Percentiles rank a stretch among this genome's conserved stretches.
These are phyloP conservation scores for Colletotrichum sp. DNA, from an alignment of 2,329 filamentous ascomycete species.

Conservation along the genomic window DNA sequence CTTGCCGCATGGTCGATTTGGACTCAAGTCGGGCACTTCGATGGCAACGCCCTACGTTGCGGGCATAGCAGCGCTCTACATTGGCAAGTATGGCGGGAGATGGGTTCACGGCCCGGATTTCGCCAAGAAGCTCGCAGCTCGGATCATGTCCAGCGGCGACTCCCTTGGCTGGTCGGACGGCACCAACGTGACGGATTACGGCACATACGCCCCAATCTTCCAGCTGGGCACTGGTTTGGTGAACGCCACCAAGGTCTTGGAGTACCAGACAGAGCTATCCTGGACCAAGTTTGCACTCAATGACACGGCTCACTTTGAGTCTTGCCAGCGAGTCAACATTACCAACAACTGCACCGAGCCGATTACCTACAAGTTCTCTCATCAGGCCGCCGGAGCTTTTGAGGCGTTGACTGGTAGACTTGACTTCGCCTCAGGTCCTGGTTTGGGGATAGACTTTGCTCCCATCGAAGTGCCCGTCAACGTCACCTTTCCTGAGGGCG, in stretches of 20 bases:
- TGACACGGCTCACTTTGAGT: conserved; percentile 49
- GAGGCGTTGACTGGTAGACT: neutral
- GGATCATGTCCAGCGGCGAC: conserved; percentile 35
- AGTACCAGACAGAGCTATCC: conserved; percentile 40
- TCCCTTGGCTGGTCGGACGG: conserved; percentile 37
- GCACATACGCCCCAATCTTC: conserved; percentile 32
- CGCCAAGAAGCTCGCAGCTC: conserved; percentile 26
- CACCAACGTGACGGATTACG: conserved; percentile 20
- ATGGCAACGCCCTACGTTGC: conserved; percentile 62
- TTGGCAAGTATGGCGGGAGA: conserved; percentile 46
- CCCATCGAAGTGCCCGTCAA: neutral
- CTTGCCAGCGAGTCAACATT: conserved; percentile 39
- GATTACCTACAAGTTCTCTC: conserved; percentile 43
- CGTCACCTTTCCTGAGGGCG: neutral
- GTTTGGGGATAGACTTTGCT: neutral
- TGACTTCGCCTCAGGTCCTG: neutral
- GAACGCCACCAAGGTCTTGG: conserved; percentile 49
- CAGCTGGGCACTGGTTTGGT: conserved; percentile 54
- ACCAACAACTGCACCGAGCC: conserved; percentile 43
- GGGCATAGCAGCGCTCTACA: conserved; percentile 53
- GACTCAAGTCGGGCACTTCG: conserved; percentile 56
- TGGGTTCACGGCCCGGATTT: conserved; percentile 36
- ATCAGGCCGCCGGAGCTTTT: conserved; percentile 35
- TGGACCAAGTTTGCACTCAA: conserved; percentile 52
- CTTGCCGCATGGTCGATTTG: conserved; percentile 46